Evolutionary conservation across 176 grass and related monocot species (phyloP), one percentile per base, ranked within the genome.

Genomic region (Aegilops tauschii): DNA sequence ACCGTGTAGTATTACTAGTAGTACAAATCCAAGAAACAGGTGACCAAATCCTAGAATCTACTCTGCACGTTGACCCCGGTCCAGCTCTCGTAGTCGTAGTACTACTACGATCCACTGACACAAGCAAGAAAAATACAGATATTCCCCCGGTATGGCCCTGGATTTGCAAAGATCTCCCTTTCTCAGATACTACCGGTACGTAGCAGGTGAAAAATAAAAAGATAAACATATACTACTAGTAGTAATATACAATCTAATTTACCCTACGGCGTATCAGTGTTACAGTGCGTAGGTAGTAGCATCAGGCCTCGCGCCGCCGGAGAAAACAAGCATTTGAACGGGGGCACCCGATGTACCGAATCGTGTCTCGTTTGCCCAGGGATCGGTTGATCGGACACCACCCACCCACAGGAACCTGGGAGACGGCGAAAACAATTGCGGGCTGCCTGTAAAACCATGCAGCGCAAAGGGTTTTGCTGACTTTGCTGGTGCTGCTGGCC

Each of bases 61-160:
- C 9, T 76, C 49, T 12, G 1, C 47, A 25, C 47, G 64, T 29
- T 82, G 80, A 35, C 80, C 59, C 17, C 16, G 44, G 68, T 45
- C 82, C 74, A 1, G 1, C 4, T 62, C 59, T 42, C 27, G 17
- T 49, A 49, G 44, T 3, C 16, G 50, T 6, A 54, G 0, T 1
- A 54, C 1, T 14, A 49, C 47, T 47, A 83, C 44, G 44, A 81
- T 67, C 58, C 10, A 20, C 80, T 58, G 66, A 59, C 61, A 67
- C 28, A 34, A 18, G 3, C 27, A 31, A 47, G 17, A 3, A 66
- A 76, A 37, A 23, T 30, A 30, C 30, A 44, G 2, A 54, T 54
- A 54, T 84, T 83, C 29, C 12, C 36, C 89, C 61, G 69, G 90
- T 74, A 81, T 88, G 89, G 89, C 50, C 82, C 62, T 17, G 82